Conservation (phyloP, 768 basidiomycete species). For the Gymnopilus junonius region DNA sequence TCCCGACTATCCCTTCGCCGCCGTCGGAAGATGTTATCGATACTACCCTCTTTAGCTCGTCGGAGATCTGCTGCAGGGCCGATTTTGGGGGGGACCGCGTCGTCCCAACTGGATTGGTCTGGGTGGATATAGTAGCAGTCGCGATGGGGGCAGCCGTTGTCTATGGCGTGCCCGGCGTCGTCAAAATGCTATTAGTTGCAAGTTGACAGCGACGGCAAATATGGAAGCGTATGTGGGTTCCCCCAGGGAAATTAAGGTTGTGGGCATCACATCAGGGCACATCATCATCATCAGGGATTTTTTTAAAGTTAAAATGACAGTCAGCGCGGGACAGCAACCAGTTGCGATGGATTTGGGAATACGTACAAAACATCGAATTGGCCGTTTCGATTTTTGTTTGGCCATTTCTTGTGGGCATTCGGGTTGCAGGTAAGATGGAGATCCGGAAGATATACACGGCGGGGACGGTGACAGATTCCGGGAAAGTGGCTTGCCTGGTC, state of each 20-base stretch:
- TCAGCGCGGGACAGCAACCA: too few species aligned
- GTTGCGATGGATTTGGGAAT: too few species aligned
- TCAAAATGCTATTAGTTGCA: conserved; percentile 1
- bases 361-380: not conserved
- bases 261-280: too few species aligned
- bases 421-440: not conserved
- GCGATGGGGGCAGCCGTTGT: conserved; percentile 2
- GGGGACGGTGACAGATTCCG: not conserved
- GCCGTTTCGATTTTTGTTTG: not conserved
- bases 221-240: not conserved
- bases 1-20: not conserved
- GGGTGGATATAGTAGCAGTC: conserved; percentile 23
- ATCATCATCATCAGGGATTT: too few species aligned
- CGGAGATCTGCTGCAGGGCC: not conserved
- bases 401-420: not conserved
- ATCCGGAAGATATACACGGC: not conserved
- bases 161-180: conserved; percentile 2
- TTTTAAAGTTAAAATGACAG: too few species aligned
- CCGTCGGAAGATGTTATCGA: not conserved
- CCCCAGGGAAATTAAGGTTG: not conserved
- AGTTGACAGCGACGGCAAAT: not conserved
- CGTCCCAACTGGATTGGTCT: conserved; percentile 11
- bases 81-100: not conserved
- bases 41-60: too few species aligned
- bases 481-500: too few species aligned